Evolutionary conservation across 768 basidiomycete species (phyloP).

Genomic region (Ramaria rubella): DNA sequence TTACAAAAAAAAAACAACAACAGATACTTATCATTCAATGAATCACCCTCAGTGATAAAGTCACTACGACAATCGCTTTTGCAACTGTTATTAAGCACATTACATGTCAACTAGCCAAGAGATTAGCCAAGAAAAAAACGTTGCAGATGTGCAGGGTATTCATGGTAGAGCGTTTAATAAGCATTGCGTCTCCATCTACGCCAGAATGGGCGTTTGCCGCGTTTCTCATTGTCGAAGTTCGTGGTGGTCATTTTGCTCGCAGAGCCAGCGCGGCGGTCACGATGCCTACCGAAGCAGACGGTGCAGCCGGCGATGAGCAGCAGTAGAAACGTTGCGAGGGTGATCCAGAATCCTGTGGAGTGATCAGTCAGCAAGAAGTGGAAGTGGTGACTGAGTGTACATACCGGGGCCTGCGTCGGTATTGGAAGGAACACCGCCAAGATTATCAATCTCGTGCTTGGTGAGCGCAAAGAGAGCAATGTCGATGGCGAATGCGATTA

Average conservation of each 20-base stretch:
- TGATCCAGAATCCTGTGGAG: constrained; percentile 60
- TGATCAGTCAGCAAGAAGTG: background rate
- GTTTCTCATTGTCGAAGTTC: background rate
- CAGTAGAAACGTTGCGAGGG: constrained; percentile 58
- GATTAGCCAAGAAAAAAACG: no score
- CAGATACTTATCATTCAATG: no score
- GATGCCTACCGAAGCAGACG: constrained; percentile 62
- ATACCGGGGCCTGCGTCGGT: constrained; percentile 61
- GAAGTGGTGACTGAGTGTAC: constrained; percentile 15
- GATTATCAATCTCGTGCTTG: constrained; percentile 48
- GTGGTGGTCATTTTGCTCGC: background rate
- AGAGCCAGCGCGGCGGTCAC: constrained; percentile 43
- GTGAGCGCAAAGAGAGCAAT: constrained; percentile 63
- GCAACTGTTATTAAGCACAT: no score
- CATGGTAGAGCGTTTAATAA: background rate
- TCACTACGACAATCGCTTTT: no score
- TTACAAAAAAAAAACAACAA: no score
- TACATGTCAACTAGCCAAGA: no score
- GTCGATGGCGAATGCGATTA: constrained; percentile 72
- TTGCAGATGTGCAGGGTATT: no score
- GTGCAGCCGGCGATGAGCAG: constrained; percentile 59
- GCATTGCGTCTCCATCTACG: background rate
- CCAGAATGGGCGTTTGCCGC: constrained; percentile 3
- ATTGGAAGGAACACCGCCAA: constrained; percentile 35
- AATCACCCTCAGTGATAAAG: no score